Conservation (phyloP, 371 early-diverging fungal genomes). For the Rhizopus delemar region DNA sequence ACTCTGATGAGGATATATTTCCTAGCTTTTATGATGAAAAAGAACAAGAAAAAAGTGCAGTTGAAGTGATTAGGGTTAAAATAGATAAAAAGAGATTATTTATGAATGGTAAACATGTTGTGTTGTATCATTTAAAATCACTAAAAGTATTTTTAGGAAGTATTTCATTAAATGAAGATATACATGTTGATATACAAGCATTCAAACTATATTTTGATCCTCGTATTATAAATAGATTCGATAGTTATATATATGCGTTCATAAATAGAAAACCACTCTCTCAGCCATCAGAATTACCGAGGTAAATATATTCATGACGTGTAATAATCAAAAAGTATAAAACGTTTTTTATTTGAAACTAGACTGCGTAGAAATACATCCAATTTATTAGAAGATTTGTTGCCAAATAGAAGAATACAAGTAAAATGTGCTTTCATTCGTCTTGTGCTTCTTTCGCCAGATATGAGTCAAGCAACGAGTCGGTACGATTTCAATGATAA, state of each 20-base stretch:
- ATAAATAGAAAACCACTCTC: slow-evolving; percentile 7
- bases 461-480: slow-evolving; percentile 45
- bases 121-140: too few relatives aligned
- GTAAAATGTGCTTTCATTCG: slow-evolving; percentile 45
- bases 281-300: neutral
- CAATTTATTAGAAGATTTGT: neutral
- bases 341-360: slow-evolving; percentile 9
- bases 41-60: neutral
- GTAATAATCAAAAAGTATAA: too few relatives aligned
- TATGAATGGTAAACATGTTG: neutral
- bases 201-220: slow-evolving; percentile 54
- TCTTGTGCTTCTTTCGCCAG: slow-evolving; percentile 42
- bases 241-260: slow-evolving; percentile 44
- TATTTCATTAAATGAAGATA: slow-evolving; percentile 38
- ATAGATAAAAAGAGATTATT: neutral
- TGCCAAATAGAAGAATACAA: slow-evolving; percentile 21
- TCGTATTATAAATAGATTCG: slow-evolving; percentile 49
- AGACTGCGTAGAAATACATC: slow-evolving; percentile 16
- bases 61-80: neutral
- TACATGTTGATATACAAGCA: slow-evolving; percentile 52
- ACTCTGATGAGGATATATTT: slow-evolving; percentile 28
- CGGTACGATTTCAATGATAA: slow-evolving; percentile 39
- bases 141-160: neutral
- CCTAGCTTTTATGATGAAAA: slow-evolving; percentile 5
- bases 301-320: slow-evolving; percentile 7